Base-by-base conservation (phyloP, 495 filamentous ascomycete species). In the Penicillium chermesinum region DNA sequence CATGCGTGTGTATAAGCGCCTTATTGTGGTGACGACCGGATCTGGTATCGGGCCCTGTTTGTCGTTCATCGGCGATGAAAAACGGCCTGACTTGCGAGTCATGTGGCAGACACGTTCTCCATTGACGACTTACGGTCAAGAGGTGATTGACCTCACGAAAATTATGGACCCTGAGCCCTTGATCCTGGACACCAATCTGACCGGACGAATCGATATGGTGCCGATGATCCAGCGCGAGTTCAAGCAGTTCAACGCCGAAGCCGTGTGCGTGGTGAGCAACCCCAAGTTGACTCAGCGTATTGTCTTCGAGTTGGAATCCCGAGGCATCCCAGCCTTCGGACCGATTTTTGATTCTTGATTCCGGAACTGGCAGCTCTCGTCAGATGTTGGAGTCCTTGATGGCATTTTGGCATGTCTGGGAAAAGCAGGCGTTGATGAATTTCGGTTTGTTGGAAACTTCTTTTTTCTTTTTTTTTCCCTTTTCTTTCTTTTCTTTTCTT, bases 1-100 rank as follows among this genome's bases (percentile, higher is more conserved):
- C 35, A 85, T 87, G 39, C 73, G 72, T 7, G 69, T 91, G 0
- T 94, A 90, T 73, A 61, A 66, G 33, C 72, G 74, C 6, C 74
- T 88, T 38, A 74, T 94, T 25, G 66, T 93, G 39, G 83, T 94
- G n/a, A 83, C 85, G 1, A 94, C 88, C 0, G 88, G 88, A 15
- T 89, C 85, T 7, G 88, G 88, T 21, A 91, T 93, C 46, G 88
- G 87, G 0, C 88, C 72, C 1, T 72, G 70, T 40, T 57, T 75
- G 20, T 75, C 74, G 0, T 78, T 76, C 60, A 58, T 79, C n/a
- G 70, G 62, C 32, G 73, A 68, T 47, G 64, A 67, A 0, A 67
- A 75, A 42, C 72, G 72, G 7, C 65, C 76, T 2, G 69, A 68
- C 1, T 67, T 78, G 49, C 77, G 81, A 1, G 70, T 85, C 2